A percentile compares a stretch with the other conserved stretches of the same genome.
These are phyloP conservation scores for Trypanosoma theileri DNA, from an alignment of 208 protist genomes.

Conservation along the genomic window DNA sequence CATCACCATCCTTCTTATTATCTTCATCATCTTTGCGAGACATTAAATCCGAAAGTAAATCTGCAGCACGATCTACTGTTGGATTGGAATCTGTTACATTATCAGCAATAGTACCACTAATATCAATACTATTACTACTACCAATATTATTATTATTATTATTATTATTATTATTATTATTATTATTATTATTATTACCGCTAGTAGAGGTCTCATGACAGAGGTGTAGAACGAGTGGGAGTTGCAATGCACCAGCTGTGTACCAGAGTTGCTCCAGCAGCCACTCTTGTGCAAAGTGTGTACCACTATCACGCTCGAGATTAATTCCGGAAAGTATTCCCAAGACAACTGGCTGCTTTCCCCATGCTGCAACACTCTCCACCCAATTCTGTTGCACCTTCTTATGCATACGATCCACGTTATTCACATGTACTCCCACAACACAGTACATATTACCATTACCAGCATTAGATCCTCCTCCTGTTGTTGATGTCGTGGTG, in stretches of 20 bases:
- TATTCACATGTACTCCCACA: slow-evolving; percentile 81
- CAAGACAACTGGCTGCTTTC: slow-evolving; percentile 49
- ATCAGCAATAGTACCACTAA: neutral
- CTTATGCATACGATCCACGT: slow-evolving; percentile 72
- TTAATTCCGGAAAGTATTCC: slow-evolving; percentile 74
- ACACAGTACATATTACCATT: slow-evolving; percentile 50
- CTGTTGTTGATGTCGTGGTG: slow-evolving; percentile 28
- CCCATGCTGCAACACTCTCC: slow-evolving; percentile 40
- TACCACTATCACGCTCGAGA: slow-evolving; percentile 54
- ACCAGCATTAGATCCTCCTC: neutral
- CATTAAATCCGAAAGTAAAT: slow-evolving; percentile 58
- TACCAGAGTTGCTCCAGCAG: slow-evolving; percentile 49
- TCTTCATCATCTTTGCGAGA: neutral
- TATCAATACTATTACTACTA: too few relatives aligned
- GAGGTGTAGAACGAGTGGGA: slow-evolving; percentile 70
- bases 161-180: too few relatives aligned
- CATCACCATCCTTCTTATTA: neutral
- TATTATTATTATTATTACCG: too few relatives aligned
- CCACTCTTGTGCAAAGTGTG: slow-evolving; percentile 79
- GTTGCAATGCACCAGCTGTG: slow-evolving; percentile 40
- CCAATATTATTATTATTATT: too few relatives aligned
- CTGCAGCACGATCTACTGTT: slow-evolving; percentile 48
- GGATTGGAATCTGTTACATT: slow-evolving; percentile 12
- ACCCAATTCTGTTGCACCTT: slow-evolving; percentile 71
- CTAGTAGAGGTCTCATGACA: slow-evolving; percentile 15